Conservation (phyloP, 352 stramenopile genomes). For the Phytophthora hibernalis region DNA sequence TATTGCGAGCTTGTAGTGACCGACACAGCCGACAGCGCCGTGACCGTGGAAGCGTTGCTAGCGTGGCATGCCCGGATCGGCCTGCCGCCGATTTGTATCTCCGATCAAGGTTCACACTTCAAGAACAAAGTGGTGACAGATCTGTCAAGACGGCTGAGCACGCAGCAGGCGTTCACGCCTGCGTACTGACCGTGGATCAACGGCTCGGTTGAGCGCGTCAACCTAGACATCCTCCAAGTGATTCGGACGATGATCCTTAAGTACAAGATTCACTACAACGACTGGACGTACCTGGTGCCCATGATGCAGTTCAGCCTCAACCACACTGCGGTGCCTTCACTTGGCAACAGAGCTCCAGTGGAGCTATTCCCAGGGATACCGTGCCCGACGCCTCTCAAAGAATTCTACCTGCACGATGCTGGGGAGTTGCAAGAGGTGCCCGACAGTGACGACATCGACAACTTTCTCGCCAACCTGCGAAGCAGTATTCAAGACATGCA, state of each 20-base stretch:
- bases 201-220: constrained; percentile 34
- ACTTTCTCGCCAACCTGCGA: no score
- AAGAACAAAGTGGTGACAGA: constrained; percentile 6
- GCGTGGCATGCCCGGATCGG: constrained; percentile 33
- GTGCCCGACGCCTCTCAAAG: no score
- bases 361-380: constrained; percentile 31
- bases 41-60: constrained; percentile 19
- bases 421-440: no score
- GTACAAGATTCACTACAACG: constrained; percentile 22
- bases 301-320: constrained; percentile 42
- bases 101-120: constrained; percentile 18
- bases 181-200: constrained; percentile 44
- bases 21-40: no score
- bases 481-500: constrained; percentile 14
- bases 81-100: constrained; percentile 23
- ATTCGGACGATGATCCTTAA: no score
- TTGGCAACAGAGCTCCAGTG: constrained; percentile 21
- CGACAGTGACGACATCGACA: no score
- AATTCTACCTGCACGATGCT: no score
- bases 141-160: constrained; percentile 20
- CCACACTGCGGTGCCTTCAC: constrained; percentile 31
- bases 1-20: no score
- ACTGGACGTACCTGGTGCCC: constrained; percentile 37
- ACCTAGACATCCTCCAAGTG: constrained; percentile 38
- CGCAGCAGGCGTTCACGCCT: constrained; percentile 29